Evolutionary conservation across 768 basidiomycete genomes (phyloP).

Genomic region (Trametes elegans): DNA sequence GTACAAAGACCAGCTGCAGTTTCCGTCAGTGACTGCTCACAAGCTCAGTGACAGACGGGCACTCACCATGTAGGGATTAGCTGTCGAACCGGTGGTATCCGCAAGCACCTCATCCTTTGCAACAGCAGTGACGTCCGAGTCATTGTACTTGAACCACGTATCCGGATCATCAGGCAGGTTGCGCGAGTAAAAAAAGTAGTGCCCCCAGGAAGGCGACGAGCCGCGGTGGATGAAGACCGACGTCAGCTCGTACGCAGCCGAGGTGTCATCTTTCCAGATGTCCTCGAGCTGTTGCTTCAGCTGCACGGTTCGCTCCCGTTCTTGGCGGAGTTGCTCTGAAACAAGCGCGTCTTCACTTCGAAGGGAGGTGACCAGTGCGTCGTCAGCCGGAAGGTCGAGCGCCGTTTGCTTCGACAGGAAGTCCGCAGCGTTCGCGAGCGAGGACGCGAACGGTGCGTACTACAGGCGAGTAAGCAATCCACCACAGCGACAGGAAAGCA

Average conservation of each 20-base stretch:
- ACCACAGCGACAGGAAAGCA: background rate
- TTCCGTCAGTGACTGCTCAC: background rate
- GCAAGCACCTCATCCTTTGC: constrained; percentile 80
- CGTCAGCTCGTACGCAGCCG: constrained; percentile 83
- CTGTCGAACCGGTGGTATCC: constrained; percentile 86
- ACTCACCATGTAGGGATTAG: constrained; percentile 86
- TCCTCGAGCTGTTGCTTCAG: constrained; percentile 71
- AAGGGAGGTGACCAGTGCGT: constrained; percentile 52
- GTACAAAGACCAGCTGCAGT: constrained; percentile 75
- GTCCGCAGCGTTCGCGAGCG: constrained; percentile 52
- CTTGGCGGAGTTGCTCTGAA: constrained; percentile 52
- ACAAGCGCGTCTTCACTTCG: constrained; percentile 53
- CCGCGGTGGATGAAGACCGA: constrained; percentile 96
- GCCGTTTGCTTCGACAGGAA: constrained; percentile 55
- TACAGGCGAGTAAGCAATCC: constrained; percentile 25
- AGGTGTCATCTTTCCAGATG: constrained; percentile 67
- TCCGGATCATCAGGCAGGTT: constrained; percentile 79
- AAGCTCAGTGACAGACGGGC: background rate
- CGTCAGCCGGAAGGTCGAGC: constrained; percentile 48
- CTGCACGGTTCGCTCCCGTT: constrained; percentile 45
- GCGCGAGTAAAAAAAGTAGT: constrained; percentile 95
- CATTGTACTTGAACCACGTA: constrained; percentile 96
- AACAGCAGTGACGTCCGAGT: constrained; percentile 79
- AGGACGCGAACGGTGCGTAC: constrained; percentile 59
- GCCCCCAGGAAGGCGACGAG: constrained; percentile 81